Evolutionary conservation across 202 grass and related monocot genomes (phyloP).

Genomic region (Zoysia matrella): DNA sequence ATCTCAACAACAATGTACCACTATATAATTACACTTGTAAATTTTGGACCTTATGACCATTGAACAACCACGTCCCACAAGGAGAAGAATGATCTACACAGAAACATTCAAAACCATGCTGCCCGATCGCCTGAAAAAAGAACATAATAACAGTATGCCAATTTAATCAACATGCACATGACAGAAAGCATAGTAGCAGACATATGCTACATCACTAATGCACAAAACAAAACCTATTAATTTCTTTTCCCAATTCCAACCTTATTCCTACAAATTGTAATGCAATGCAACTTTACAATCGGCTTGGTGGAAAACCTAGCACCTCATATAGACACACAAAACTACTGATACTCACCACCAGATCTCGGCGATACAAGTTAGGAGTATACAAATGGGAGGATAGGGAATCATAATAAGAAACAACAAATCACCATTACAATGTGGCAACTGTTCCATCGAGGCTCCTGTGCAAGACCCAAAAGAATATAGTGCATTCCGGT

Average conservation of each 20-base stretch:
- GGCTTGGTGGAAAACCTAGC: constrained; percentile 47
- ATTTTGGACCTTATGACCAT: no score
- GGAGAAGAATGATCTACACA: no score
- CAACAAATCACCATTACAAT: constrained; percentile 41
- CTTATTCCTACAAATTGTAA: constrained; percentile 57
- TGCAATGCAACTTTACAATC: constrained; percentile 65
- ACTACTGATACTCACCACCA: constrained; percentile 57
- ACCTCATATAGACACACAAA: constrained; percentile 54
- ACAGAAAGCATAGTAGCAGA: no score
- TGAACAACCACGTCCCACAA: no score
- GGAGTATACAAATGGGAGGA: constrained; percentile 16
- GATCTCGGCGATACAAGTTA: constrained; percentile 34
- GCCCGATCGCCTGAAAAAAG: no score
- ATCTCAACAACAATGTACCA: no score
- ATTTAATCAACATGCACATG: no score
- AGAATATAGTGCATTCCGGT: constrained; percentile 45
- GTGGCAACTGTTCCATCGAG: constrained; percentile 39
- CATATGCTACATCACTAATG: neutral
- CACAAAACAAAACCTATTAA: constrained; percentile 39
- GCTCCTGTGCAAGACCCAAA: constrained; percentile 43
- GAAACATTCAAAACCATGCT: no score
- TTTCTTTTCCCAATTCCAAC: constrained; percentile 41
- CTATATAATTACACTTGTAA: no score
- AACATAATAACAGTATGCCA: no score
- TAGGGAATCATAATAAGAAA: neutral